A percentile compares a stretch with the other conserved stretches of the same genome.
phyloP scores from a whole-genome alignment of 2,329 filamentous ascomycete species.

The Diaporthe vaccinii region DNA sequence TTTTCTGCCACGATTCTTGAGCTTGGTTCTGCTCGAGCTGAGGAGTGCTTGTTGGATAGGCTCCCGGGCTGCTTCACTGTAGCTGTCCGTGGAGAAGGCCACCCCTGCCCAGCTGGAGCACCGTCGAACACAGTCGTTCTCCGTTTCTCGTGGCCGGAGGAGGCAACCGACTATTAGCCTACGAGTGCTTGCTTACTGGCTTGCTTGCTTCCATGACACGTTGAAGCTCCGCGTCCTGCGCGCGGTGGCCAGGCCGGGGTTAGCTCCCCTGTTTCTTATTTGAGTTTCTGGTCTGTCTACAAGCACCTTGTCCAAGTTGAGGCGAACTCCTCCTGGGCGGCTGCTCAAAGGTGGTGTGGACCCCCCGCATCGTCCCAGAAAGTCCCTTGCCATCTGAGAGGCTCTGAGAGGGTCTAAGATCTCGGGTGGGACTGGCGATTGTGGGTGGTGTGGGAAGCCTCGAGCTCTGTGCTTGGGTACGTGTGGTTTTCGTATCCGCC shows the following conservation, averaged over 20 bases:
- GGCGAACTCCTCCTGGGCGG: conserved; percentile 2
- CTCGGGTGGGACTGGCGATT: conserved; percentile 14
- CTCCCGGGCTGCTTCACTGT: neutral
- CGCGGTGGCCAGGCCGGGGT: neutral
- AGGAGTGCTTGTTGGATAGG: neutral
- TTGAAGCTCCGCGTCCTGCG: neutral
- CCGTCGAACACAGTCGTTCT: neutral
- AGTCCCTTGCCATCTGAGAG: conserved; percentile 1
- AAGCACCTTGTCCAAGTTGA: neutral
- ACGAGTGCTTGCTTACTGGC: neutral
- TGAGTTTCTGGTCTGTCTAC: neutral
- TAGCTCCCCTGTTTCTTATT: neutral
- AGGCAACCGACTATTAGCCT: no score
- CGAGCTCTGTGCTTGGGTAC: neutral
- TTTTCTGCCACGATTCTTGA: neutral
- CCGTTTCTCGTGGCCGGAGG: neutral
- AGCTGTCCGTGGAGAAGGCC: neutral
- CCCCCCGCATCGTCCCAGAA: conserved; percentile 3
- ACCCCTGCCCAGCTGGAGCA: conserved; percentile 15
- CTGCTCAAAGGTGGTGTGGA: conserved; percentile 1
- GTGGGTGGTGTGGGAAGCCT: conserved; percentile 15
- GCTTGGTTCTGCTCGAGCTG: neutral
- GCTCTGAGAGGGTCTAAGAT: conserved; percentile 3
- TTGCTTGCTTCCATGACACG: conserved; percentile 4
- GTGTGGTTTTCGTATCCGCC: conserved; percentile 24